phyloP scores from a whole-genome alignment of 257 asterid genomes.

The Fraxinus americana region DNA sequence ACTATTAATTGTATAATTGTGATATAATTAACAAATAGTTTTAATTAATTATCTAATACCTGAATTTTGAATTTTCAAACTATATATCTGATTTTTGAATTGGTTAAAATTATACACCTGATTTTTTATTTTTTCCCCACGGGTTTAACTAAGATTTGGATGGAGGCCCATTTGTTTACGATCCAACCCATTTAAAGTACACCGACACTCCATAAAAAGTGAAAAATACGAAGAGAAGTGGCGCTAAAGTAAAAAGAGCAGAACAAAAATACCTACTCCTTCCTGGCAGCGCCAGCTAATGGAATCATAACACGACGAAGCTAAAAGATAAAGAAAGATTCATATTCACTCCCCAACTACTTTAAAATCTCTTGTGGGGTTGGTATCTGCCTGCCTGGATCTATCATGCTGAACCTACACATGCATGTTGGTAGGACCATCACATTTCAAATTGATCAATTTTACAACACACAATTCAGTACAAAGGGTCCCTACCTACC shows the following conservation, averaged over 20 bases:
- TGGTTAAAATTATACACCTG: no score
- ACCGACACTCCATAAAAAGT: neutral
- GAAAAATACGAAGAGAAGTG: neutral
- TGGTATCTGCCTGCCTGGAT: conserved; percentile 23
- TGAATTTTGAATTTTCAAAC: no score
- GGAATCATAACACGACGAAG: conserved; percentile 34
- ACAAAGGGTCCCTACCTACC: conserved; percentile 21
- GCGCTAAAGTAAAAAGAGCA: conserved; percentile 23
- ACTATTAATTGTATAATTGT: no score
- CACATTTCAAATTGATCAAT: conserved; percentile 9
- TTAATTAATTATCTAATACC: no score
- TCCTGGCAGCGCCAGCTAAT: conserved; percentile 39
- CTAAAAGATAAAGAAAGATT: conserved; percentile 9
- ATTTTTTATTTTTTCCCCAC: no score
- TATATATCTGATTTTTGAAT: no score
- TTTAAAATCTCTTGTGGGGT: conserved; percentile 30
- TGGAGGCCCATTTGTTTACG: no score
- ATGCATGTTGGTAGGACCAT: conserved; percentile 41
- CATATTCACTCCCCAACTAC: conserved; percentile 15
- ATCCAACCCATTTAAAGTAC: neutral
- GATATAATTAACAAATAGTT: no score
- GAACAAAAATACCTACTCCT: conserved; percentile 37
- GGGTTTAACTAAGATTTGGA: no score
- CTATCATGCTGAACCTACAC: conserved; percentile 1
- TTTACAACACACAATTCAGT: conserved; percentile 8